A percentile compares a stretch with the other conserved stretches of the same genome.
These are phyloP conservation scores for Umbelopsis isabellina DNA, from an alignment of 192 early-diverging fungal genomes.

Conservation along the genomic window DNA sequence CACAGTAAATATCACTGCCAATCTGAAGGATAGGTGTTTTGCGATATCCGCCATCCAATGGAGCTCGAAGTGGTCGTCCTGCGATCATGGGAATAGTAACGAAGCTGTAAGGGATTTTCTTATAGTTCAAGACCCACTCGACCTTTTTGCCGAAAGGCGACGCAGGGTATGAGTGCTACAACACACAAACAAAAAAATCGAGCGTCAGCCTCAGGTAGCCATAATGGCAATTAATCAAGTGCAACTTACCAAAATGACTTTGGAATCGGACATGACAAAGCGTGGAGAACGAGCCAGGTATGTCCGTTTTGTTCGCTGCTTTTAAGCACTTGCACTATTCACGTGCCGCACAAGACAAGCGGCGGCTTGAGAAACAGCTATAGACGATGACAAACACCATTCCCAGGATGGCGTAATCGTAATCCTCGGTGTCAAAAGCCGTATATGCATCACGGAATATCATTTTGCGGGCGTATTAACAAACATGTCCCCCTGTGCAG, in stretches of 20 bases:
- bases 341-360: too few species aligned
- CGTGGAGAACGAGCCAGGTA: too few species aligned
- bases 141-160: constrained; percentile 35
- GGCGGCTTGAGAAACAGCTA: too few species aligned
- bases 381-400: too few species aligned
- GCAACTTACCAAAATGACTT: constrained; percentile 8
- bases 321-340: too few species aligned
- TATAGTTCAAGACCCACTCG: constrained; percentile 33
- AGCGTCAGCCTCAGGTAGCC: too few species aligned
- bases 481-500: too few species aligned
- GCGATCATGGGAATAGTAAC: constrained; percentile 26
- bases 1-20: constrained; percentile 32
- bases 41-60: constrained; percentile 38
- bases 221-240: neutral
- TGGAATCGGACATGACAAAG: neutral
- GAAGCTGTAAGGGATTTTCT: constrained; percentile 30
- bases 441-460: too few species aligned
- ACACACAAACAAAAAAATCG: neutral
- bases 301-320: too few species aligned
- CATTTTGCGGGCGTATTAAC: too few species aligned
- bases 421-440: too few species aligned
- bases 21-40: constrained; percentile 41
- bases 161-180: constrained; percentile 29
- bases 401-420: too few species aligned
- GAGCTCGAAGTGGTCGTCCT: constrained; percentile 26